Evolutionary conservation across 495 filamentous ascomycete genomes (phyloP), one percentile per base, ranked within the genome.

Genomic region (Acidomyces sp.): DNA sequence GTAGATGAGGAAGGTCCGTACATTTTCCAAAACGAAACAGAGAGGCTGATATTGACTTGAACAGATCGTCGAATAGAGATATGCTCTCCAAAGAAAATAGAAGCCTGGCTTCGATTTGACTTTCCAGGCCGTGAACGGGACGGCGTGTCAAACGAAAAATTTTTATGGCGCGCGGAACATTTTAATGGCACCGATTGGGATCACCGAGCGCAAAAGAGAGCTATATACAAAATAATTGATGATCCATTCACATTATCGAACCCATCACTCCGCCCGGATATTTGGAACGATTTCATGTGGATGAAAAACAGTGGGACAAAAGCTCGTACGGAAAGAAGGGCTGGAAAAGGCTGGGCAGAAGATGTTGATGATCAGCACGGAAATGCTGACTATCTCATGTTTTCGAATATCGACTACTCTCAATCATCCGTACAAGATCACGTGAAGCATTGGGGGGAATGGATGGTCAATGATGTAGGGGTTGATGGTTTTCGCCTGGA

Each of bases 121-220:
- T 86, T 83, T 49, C 58, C 69, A 0, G 75, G 71, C 5, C 66
- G 80, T 3, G 13, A 48, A 13, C n/a, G 23, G 5, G 41, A 37
- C 22, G 66, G 66, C 0, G 65, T 68, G 15, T 62, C 59, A 48
- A 74, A 84, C 53, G 78, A 74, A 36, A 46, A 54, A 9, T 61
- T 72, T 57, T 78, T 75, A 47, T 84, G 80, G 50, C 67, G 72
- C 52, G 78, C 75, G 72, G 62, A 75, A 40, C 77, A 83, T 52
- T 85, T 84, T 64, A 76, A 56, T 31, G 79, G 75, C 9, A 74
- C 75, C 10, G 80, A 85, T 51, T 84, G 66, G 62, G 73, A 85
- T 40, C 65, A 72, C 9, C 56, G 55, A 18, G 72, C 68, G 34
- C 57, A 66, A 26, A 65, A 69, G 48, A 71, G 63, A 12, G 78